phyloP scores from a whole-genome alignment of 108 stramenopile genomes.

The Fragilariopsis cylindrus region DNA sequence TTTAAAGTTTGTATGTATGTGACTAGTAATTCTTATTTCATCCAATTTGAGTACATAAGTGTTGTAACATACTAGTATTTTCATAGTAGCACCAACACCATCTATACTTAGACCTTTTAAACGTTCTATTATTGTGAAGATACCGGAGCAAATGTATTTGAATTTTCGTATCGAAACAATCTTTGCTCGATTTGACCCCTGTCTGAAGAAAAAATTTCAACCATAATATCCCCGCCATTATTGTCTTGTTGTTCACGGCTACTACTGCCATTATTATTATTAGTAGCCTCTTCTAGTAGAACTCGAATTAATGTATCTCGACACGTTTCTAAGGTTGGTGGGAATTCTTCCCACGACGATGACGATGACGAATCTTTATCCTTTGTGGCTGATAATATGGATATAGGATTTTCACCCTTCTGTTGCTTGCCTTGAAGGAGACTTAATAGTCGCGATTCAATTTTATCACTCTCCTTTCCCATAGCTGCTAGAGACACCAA shows the following conservation, averaged over 20 bases:
- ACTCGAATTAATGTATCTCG: neutral
- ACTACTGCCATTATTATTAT: neutral
- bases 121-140: neutral
- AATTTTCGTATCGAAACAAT: slow-evolving; percentile 10
- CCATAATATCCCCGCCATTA: slow-evolving; percentile 4
- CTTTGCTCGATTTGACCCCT: slow-evolving; percentile 1
- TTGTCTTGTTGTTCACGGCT: neutral
- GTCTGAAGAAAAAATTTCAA: neutral
- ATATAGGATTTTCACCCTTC: neutral
- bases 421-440: neutral
- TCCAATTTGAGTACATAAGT: too few relatives aligned
- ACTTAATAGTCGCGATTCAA: neutral
- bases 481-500: slow-evolving; percentile 8
- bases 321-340: slow-evolving; percentile 1
- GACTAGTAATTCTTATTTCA: too few relatives aligned
- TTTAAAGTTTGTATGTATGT: too few relatives aligned
- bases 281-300: slow-evolving; percentile 14
- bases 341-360: slow-evolving; percentile 6
- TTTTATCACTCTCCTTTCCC: slow-evolving; percentile 15
- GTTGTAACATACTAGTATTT: too few relatives aligned
- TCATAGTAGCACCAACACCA: too few relatives aligned
- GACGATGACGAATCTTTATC: neutral
- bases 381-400: neutral
- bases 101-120: too few relatives aligned
- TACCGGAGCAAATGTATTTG: slow-evolving; percentile 3